Evolutionary conservation across 2,329 filamentous ascomycete species (phyloP), one percentile per base, ranked within the genome.

Genomic region (Monilinia vaccinii-corymbosi): DNA sequence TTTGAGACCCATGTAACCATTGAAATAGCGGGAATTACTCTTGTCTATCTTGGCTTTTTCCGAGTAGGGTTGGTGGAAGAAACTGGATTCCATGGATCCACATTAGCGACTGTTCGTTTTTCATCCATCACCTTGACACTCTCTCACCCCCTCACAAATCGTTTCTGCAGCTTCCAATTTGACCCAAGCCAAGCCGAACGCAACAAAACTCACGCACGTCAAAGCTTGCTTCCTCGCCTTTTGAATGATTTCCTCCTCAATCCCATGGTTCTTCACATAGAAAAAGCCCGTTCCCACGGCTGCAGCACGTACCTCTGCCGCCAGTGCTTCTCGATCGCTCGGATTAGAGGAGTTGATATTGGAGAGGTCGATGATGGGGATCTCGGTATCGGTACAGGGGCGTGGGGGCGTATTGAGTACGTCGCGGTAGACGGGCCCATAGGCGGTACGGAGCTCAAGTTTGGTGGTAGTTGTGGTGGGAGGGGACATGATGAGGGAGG

Each of bases 21-120:
- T 80, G 62, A 74, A 76, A 60, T 75, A 76, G 32, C 72, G 72
- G 38, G 75, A 77, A 42, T 72, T 56, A 65, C 66, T 47, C 31
- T 67, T 56, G n/a, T 59, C 64, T 65, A 63, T 73, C 69, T 69
- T 68, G 56, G 76, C 70, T 64, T 83, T 83, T 10, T 71, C 65
- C 10, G 75, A 73, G 0, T 68, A 61, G 0, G 77, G 70, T 62
- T 81, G 79, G 6, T 70, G 73, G 70, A 83, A 82, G 67, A 82
- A 82, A 3, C 74, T 65, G 71, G 42, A 34, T 25, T 18, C 9
- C 18, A 13, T 13, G 50, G 11, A n/a, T 68, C 28, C 61, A 46
- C 32, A 34, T 21, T 11, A 50, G 57, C 36, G 10, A 18, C 4
- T 16, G 10, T 31, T 53, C 6, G 7, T 14, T n/a, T n/a, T 40